A percentile compares a stretch with the other conserved stretches of the same genome.
Evolutionary conservation across 352 stramenopile genomes (phyloP).

Genomic region (Phytophthora pseudosyringae): DNA sequence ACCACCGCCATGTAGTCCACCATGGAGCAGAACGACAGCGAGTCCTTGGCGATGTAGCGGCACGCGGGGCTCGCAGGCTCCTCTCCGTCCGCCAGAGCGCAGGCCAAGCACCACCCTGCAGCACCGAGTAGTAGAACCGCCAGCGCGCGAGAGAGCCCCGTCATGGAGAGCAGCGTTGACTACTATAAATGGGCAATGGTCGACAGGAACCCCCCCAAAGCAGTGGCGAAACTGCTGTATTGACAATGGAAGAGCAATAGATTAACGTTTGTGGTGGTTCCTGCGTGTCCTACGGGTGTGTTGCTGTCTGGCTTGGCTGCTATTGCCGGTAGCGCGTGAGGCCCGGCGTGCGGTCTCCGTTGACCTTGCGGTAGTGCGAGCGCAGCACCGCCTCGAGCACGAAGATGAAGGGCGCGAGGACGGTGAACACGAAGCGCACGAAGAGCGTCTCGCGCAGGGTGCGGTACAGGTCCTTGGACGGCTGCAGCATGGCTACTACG

Average conservation of each 20-base stretch:
- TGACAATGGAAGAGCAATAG: constrained; percentile 4
- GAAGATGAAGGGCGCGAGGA: constrained; percentile 34
- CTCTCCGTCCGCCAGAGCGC: constrained; percentile 38
- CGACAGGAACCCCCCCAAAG: not conserved
- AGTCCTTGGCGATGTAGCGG: constrained; percentile 58
- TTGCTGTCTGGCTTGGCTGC: constrained; percentile 1
- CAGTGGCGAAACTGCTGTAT: constrained; percentile 24
- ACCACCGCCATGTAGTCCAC: constrained; percentile 83
- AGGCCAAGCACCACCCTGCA: constrained; percentile 8
- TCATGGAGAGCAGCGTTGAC: constrained; percentile 1
- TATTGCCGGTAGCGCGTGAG: constrained; percentile 37
- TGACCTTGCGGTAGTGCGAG: constrained; percentile 39
- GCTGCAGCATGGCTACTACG: constrained; percentile 11
- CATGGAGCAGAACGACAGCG: constrained; percentile 85
- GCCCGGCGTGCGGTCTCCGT: constrained; percentile 28
- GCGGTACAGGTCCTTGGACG: constrained; percentile 24
- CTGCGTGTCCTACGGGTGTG: not conserved
- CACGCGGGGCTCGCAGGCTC: constrained; percentile 58
- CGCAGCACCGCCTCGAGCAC: constrained; percentile 25
- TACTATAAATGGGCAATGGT: constrained; percentile 21
- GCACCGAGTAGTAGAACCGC: not conserved
- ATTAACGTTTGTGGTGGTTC: constrained; percentile 15
- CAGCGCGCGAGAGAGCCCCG: not conserved
- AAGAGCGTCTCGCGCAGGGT: constrained; percentile 35
- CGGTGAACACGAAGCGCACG: constrained; percentile 29